Percentiles rank a stretch among this genome's conserved stretches.
Evolutionary conservation across 129 eudicot species (phyloP).

Genomic region (Ambrosia trifida): DNA sequence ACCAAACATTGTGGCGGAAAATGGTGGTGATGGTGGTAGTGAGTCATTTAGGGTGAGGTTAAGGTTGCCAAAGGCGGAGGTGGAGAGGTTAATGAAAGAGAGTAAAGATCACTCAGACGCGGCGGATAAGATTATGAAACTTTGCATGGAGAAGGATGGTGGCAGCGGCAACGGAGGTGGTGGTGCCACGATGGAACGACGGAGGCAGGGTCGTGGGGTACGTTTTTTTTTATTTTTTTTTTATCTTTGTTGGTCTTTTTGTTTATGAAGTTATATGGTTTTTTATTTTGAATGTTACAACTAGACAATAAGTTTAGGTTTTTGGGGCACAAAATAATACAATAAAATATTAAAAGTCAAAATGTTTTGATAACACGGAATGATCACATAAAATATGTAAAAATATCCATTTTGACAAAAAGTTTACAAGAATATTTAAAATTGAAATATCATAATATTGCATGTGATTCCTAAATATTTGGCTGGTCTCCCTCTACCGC

Average conservation of each 20-base stretch:
- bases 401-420: not conserved
- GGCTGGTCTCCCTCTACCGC: not conserved
- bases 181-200: conserved; percentile 26
- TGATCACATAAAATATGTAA: not conserved
- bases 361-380: not conserved
- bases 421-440: conserved; percentile 2
- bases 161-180: conserved; percentile 3
- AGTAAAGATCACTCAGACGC: conserved; percentile 59
- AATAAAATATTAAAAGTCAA: not conserved
- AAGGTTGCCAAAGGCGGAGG: conserved; percentile 77
- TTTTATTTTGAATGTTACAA: not conserved
- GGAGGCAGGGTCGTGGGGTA: conserved; percentile 44
- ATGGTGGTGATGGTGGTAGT: conserved; percentile 16
- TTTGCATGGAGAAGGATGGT: conserved; percentile 44
- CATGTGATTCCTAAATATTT: conserved; percentile 12
- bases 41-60: conserved; percentile 55
- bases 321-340: not conserved
- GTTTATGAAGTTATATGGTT: not conserved
- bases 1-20: conserved; percentile 33
- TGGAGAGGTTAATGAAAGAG: conserved; percentile 75
- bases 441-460: not conserved
- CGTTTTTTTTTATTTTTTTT: conserved; percentile 2
- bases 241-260: not conserved
- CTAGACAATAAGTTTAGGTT: not conserved
- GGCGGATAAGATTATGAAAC: conserved; percentile 60